phyloP scores from a whole-genome alignment of 768 basidiomycete genomes.

The Mycena rebaudengoi region DNA sequence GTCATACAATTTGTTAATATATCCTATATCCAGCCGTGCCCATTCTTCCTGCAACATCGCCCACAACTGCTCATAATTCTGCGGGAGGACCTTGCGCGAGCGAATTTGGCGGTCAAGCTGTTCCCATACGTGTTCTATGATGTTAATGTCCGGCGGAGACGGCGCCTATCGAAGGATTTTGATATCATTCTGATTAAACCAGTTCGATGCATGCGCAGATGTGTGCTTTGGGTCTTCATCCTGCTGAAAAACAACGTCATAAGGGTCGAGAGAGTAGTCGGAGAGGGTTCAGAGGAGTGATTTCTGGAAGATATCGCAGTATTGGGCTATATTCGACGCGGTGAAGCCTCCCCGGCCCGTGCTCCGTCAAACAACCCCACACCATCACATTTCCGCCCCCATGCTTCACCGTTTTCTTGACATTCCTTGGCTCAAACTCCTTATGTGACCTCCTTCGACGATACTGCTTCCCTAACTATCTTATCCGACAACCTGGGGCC shows the following conservation, averaged over 20 bases:
- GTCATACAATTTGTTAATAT: conserved; percentile 22
- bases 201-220: conserved; percentile 21
- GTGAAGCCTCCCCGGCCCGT: conserved; percentile 5
- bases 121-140: conserved; percentile 39
- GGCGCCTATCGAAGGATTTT: conserved; percentile 29
- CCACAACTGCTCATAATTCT: conserved; percentile 34
- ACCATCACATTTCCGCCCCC: conserved; percentile 35
- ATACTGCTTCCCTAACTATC: conserved; percentile 27
- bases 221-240: conserved; percentile 18
- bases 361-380: conserved; percentile 19
- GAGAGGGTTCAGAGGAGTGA: conserved; percentile 4
- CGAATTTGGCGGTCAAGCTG: conserved; percentile 23
- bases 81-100: conserved; percentile 11
- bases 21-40: conserved; percentile 24
- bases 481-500: too few relatives aligned
- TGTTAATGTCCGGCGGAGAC: conserved; percentile 38
- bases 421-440: conserved; percentile 11
- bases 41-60: conserved; percentile 38
- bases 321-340: conserved; percentile 10
- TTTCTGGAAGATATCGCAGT: conserved; percentile 7
- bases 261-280: not conserved
- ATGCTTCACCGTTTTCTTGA: conserved; percentile 33
- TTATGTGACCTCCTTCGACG: conserved; percentile 29
- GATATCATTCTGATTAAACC: conserved; percentile 27
- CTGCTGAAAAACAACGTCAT: conserved; percentile 13